Evolutionary conservation across 192 early-diverging fungal genomes (phyloP).

Genomic region (Coemansia sp.): DNA sequence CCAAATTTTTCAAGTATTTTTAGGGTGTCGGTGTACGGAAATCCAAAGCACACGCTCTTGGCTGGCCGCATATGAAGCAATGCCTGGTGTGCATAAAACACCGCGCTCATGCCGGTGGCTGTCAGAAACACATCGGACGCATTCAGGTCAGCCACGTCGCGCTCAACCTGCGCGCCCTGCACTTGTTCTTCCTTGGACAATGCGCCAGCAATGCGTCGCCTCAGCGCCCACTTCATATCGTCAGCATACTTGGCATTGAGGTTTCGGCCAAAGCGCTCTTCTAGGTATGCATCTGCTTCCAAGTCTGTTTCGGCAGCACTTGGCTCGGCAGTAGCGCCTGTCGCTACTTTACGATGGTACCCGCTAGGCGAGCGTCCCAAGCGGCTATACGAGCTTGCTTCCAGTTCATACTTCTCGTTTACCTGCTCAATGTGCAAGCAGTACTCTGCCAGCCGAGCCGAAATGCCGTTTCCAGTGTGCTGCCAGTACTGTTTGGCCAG

Average conservation of each 20-base stretch:
- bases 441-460: conserved; percentile 81
- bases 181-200: conserved; percentile 48
- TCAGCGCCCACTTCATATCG: conserved; percentile 70
- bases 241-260: conserved; percentile 65
- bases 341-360: conserved; percentile 3
- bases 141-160: conserved; percentile 57
- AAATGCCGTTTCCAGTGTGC: conserved; percentile 87
- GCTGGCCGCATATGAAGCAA: conserved; percentile 51
- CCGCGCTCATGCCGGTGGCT: conserved; percentile 90
- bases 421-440: conserved; percentile 69
- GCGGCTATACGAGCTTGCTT: conserved; percentile 6
- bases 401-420: conserved; percentile 48
- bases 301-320: conserved; percentile 18
- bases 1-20: conserved; percentile 97
- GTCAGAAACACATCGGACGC: conserved; percentile 86
- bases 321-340: background rate
- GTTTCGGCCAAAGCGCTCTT: conserved; percentile 94
- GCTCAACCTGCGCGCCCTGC: conserved; percentile 44
- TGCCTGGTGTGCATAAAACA: conserved; percentile 80
- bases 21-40: conserved; percentile 94
- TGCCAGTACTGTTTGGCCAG: conserved; percentile 97
- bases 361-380: background rate
- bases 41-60: conserved; percentile 91
- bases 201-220: conserved; percentile 83
- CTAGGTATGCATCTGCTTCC: conserved; percentile 64